A percentile compares a stretch with the other conserved stretches of the same genome.
Evolutionary conservation across 176 grass and related monocot species (phyloP).

Genomic region (Hsuehochloa calcarea): DNA sequence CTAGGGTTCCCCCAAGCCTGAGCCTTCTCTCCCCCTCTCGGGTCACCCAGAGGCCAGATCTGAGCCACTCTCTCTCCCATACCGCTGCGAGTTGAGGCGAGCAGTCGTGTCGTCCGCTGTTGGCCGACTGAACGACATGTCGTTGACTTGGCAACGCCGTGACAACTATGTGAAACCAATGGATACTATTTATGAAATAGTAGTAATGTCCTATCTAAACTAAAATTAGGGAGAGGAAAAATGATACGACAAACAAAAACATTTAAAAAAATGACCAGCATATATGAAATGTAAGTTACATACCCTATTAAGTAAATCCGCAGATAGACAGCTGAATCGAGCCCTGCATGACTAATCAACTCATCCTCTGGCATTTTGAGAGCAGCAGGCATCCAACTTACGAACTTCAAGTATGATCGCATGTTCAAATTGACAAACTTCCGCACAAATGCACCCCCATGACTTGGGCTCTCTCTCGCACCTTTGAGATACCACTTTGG

Average conservation of each 20-base stretch:
- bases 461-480: conserved; percentile 76
- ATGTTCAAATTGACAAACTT: conserved; percentile 97
- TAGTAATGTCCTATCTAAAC: neutral
- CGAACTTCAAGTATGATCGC: conserved; percentile 85
- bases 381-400: conserved; percentile 92
- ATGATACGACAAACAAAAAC: conserved; percentile 16
- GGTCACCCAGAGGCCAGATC: too few relatives aligned
- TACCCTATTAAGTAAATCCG: conserved; percentile 96
- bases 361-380: conserved; percentile 97
- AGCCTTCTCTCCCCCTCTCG: too few relatives aligned
- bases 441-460: conserved; percentile 54
- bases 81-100: too few relatives aligned
- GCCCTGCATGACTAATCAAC: conserved; percentile 92
- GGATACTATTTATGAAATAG: conserved; percentile 2
- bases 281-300: conserved; percentile 17
- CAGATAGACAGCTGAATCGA: conserved; percentile 95
- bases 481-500: conserved; percentile 99
- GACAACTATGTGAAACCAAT: neutral
- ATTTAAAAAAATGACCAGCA: conserved; percentile 3
- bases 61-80: too few relatives aligned
- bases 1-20: too few relatives aligned
- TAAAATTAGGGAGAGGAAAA: conserved; percentile 15
- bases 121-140: too few relatives aligned
- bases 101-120: too few relatives aligned
- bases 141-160: too few relatives aligned